phyloP scores from a whole-genome alignment of 2,329 filamentous ascomycete species.

The Emmonsia crescens region DNA sequence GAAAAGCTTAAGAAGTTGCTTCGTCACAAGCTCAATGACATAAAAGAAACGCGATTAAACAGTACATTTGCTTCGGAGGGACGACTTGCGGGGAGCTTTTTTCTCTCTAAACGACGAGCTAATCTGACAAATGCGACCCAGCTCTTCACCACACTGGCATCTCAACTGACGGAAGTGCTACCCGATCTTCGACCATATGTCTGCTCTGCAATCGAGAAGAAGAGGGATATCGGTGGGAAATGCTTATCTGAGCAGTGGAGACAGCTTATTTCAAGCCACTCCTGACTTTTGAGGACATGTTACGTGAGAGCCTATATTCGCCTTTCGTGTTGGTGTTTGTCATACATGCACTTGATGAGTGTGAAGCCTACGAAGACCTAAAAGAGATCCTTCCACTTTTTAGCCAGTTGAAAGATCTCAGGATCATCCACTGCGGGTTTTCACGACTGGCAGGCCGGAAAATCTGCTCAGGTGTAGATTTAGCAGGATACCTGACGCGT shows the following conservation, averaged over 20 bases:
- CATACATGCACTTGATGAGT: conserved; percentile 24
- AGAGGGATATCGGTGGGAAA: conserved; percentile 18
- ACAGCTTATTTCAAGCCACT: conserved; percentile 17
- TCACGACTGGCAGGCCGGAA: conserved; percentile 22
- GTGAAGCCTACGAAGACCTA: conserved; percentile 16
- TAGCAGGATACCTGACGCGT: conserved; percentile 8
- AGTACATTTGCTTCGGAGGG: neutral
- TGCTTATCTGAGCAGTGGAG: conserved; percentile 17
- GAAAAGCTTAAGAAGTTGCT: no score
- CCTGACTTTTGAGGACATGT: conserved; percentile 5
- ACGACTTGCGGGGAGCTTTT: conserved; percentile 17
- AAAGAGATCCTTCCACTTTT: conserved; percentile 16
- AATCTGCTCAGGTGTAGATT: conserved; percentile 16
- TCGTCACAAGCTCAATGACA: no score
- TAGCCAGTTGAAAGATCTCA: conserved; percentile 6
- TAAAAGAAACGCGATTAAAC: no score
- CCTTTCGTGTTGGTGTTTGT: conserved; percentile 13
- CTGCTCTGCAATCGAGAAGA: conserved; percentile 14
- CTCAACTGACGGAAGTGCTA: neutral
- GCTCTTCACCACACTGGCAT: conserved; percentile 3
- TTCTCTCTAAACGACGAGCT: conserved; percentile 15
- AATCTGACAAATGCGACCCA: conserved; percentile 4
- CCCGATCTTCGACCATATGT: conserved; percentile 19
- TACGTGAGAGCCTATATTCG: neutral
- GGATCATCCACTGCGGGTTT: conserved; percentile 15